Evolutionary conservation across 2,329 filamentous ascomycete species (phyloP).

Genomic region (Botrytis hyacinthi): DNA sequence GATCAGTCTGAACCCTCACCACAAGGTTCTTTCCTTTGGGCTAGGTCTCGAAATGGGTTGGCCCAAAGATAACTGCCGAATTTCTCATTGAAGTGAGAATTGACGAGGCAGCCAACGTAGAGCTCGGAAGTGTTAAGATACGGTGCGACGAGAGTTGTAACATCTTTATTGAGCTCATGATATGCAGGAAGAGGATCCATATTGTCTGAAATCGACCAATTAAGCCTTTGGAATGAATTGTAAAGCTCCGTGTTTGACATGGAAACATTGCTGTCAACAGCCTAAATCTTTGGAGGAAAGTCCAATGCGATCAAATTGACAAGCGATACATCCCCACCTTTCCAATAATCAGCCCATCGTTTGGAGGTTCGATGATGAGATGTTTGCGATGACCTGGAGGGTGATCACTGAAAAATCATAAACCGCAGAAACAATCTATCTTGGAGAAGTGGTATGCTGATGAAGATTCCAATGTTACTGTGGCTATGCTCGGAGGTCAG

Average conservation of each 20-base stretch:
- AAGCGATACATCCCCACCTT: background rate
- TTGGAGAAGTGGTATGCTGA: background rate
- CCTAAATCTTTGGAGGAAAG: background rate
- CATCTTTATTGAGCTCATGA: constrained; percentile 8
- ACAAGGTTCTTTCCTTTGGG: constrained; percentile 21
- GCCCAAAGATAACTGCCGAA: constrained; percentile 28
- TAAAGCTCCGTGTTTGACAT: background rate
- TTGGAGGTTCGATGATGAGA: background rate
- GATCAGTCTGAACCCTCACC: constrained; percentile 16
- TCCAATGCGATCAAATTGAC: background rate
- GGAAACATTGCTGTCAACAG: background rate
- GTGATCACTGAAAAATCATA: background rate
- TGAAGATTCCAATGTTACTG: background rate
- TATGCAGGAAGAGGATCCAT: constrained; percentile 8
- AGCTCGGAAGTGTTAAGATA: constrained; percentile 25
- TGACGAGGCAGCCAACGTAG: constrained; percentile 23
- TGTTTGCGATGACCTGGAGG: background rate
- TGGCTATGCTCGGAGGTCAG: constrained; percentile 10
- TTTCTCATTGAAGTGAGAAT: constrained; percentile 24
- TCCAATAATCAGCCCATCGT: background rate
- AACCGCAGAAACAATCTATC: background rate
- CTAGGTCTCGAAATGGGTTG: constrained; percentile 27
- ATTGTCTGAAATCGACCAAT: background rate
- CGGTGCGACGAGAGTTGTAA: constrained; percentile 21
- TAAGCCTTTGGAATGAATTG: background rate